These are phyloP conservation scores for Rhizophora mangle DNA, from an alignment of 345 rosid genomes.

Conservation along the genomic window DNA sequence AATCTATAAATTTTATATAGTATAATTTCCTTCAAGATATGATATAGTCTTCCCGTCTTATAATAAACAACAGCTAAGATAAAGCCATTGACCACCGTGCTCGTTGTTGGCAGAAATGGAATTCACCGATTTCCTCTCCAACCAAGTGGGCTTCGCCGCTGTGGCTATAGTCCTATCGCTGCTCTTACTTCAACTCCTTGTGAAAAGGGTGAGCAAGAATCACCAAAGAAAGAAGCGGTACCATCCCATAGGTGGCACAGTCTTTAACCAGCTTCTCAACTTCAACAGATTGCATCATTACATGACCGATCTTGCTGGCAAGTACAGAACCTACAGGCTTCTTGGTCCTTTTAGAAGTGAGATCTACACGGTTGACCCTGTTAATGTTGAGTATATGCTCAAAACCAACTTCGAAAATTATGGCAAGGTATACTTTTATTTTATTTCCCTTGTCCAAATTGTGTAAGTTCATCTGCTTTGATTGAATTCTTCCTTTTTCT, in stretches of 20 bases:
- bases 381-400: conserved; percentile 30
- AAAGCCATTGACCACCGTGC: too few relatives aligned
- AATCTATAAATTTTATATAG: too few relatives aligned
- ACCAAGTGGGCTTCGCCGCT: conserved; percentile 13
- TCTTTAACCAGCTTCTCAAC: conserved; percentile 49
- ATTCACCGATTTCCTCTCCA: conserved; percentile 11
- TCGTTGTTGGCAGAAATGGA: neutral
- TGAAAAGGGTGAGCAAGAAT: neutral
- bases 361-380: conserved; percentile 38
- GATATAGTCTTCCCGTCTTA: too few relatives aligned
- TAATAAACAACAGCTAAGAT: too few relatives aligned
- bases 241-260: conserved; percentile 55
- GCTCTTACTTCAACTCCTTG: conserved; percentile 4
- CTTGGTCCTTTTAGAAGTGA: conserved; percentile 43
- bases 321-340: conserved; percentile 46
- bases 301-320: conserved; percentile 47
- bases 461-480: neutral
- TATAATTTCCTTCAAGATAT: too few relatives aligned
- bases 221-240: conserved; percentile 24
- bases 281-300: conserved; percentile 50
- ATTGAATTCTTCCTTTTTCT: neutral
- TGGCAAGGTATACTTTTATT: conserved; percentile 18
- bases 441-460: neutral
- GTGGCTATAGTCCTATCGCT: conserved; percentile 18
- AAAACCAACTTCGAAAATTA: conserved; percentile 32